Conservation (phyloP, 192 early-diverging fungal genomes). For the Coemansia sp. region DNA sequence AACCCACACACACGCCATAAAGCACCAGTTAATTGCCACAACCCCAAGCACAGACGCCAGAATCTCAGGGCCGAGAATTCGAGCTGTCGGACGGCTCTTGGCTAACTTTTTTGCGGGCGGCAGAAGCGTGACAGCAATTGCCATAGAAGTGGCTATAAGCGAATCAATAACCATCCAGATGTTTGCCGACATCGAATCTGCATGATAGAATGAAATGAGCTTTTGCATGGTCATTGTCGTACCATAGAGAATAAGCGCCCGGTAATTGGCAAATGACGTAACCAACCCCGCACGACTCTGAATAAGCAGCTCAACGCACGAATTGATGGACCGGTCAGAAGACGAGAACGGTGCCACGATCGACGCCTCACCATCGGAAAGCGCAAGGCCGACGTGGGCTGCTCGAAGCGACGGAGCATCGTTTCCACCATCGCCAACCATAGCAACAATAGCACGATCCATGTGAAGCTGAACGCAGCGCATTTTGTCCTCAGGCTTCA, state of each 20-base stretch:
- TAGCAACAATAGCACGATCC: slow-evolving; percentile 71
- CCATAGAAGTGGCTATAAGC: slow-evolving; percentile 53
- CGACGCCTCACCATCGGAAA: slow-evolving; percentile 76
- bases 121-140: slow-evolving; percentile 56
- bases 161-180: slow-evolving; percentile 71
- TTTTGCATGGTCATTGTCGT: slow-evolving; percentile 58
- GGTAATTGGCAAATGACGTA: slow-evolving; percentile 66
- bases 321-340: slow-evolving; percentile 60
- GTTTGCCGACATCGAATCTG: slow-evolving; percentile 55
- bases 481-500: slow-evolving; percentile 78
- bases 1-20: slow-evolving; percentile 52
- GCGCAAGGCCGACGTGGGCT: slow-evolving; percentile 75
- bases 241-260: slow-evolving; percentile 62
- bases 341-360: slow-evolving; percentile 81
- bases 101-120: slow-evolving; percentile 49
- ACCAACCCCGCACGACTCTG: slow-evolving; percentile 59
- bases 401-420: slow-evolving; percentile 82
- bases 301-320: slow-evolving; percentile 59
- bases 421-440: slow-evolving; percentile 87
- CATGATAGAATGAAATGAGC: slow-evolving; percentile 62
- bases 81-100: slow-evolving; percentile 59
- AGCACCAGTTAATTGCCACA: slow-evolving; percentile 61
- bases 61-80: slow-evolving; percentile 64
- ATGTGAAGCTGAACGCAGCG: slow-evolving; percentile 72
- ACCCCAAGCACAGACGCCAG: slow-evolving; percentile 59